phyloP scores from a whole-genome alignment of 371 early-diverging fungal species.

The Zychaea mexicana region DNA sequence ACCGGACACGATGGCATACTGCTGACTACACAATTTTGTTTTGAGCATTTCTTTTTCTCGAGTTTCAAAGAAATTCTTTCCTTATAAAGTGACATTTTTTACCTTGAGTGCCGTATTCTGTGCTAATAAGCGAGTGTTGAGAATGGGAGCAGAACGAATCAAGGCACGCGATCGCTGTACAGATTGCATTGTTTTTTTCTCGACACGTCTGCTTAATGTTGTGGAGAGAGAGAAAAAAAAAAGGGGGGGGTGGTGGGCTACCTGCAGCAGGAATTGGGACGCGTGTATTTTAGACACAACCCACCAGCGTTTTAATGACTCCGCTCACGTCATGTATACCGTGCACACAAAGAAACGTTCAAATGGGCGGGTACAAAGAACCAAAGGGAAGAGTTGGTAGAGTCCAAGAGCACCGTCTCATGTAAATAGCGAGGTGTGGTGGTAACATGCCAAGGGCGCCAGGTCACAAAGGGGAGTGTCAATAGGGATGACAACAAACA shows the following conservation, averaged over 20 bases:
- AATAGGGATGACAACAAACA: too few relatives aligned
- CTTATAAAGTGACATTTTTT: background rate
- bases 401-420: too few relatives aligned
- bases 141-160: background rate
- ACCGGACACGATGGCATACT: conserved; percentile 4
- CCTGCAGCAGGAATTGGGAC: background rate
- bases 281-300: too few relatives aligned
- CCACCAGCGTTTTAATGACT: background rate
- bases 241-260: too few relatives aligned
- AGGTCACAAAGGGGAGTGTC: too few relatives aligned
- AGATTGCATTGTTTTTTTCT: conserved; percentile 2
- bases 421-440: too few relatives aligned
- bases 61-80: background rate
- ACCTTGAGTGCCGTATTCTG: conserved; percentile 1
- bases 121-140: background rate
- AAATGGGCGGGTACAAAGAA: too few relatives aligned
- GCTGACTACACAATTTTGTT: too few relatives aligned
- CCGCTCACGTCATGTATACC: background rate
- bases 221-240: too few relatives aligned
- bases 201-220: background rate
- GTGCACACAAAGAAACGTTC: background rate
- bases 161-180: conserved; percentile 5
- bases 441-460: too few relatives aligned
- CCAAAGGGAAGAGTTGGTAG: too few relatives aligned
- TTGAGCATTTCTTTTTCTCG: too few relatives aligned